A percentile compares a stretch with the other conserved stretches of the same genome.
Conservation (phyloP, 345 rosid genomes). For the Arabis alpina region DNA sequence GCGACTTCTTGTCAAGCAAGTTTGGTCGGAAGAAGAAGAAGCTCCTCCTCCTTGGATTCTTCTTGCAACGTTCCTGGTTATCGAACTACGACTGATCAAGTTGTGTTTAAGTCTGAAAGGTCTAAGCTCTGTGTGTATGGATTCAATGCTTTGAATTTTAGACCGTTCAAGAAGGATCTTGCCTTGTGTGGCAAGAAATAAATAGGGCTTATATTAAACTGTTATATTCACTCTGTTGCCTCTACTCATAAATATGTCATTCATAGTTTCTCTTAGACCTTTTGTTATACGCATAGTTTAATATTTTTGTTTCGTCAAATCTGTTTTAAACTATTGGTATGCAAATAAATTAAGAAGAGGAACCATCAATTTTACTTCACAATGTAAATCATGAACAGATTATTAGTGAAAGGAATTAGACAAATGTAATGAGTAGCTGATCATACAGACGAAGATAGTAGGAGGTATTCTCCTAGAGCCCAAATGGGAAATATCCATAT, state of each 20-base stretch:
- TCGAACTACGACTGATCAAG: slow-evolving; percentile 73
- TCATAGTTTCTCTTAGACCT: too few relatives aligned
- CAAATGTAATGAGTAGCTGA: too few relatives aligned
- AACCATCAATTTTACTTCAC: neutral
- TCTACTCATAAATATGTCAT: neutral
- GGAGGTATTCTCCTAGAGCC: slow-evolving; percentile 66
- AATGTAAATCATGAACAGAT: neutral
- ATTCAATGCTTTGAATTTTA: slow-evolving; percentile 71
- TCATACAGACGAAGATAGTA: neutral
- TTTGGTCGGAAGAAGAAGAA: slow-evolving; percentile 49
- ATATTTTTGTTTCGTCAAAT: neutral
- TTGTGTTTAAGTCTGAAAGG: slow-evolving; percentile 62
- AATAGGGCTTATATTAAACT: too few relatives aligned
- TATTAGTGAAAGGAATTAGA: too few relatives aligned
- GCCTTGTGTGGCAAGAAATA: slow-evolving; percentile 62
- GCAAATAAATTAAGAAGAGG: neutral
- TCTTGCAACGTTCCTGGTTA: slow-evolving; percentile 86
- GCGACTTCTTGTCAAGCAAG: slow-evolving; percentile 77
- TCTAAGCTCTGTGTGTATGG: slow-evolving; percentile 81
- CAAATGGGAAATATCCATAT: slow-evolving; percentile 64
- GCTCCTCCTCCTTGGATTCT: slow-evolving; percentile 44
- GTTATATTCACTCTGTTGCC: slow-evolving; percentile 3
- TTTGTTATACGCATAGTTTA: too few relatives aligned
- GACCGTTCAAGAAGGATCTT: slow-evolving; percentile 65
- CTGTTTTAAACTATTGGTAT: neutral